phyloP scores from a whole-genome alignment of 768 basidiomycete genomes.

The Suillus subaureus region DNA sequence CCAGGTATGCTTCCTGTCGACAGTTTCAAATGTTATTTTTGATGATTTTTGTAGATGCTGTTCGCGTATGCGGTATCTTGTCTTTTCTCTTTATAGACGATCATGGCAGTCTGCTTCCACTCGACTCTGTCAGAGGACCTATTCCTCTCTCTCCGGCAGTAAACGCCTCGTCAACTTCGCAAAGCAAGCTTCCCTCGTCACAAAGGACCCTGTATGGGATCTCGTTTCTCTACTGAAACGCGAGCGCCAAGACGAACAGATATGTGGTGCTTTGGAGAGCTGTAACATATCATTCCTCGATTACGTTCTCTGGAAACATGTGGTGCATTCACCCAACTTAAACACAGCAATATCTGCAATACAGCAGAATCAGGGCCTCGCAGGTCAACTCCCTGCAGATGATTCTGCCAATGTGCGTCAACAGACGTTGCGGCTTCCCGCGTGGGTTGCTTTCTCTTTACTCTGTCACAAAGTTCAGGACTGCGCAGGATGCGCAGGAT shows the following conservation, averaged over 20 bases:
- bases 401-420: not conserved
- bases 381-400: not conserved
- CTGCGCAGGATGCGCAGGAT: conserved; percentile 45
- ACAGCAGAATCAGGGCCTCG: conserved; percentile 9
- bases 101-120: not conserved
- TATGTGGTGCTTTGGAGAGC: conserved; percentile 30
- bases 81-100: conserved; percentile 14
- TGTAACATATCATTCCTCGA: conserved; percentile 38
- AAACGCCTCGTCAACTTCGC: conserved; percentile 27
- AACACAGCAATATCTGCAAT: conserved; percentile 31
- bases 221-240: conserved; percentile 38
- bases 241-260: conserved; percentile 8
- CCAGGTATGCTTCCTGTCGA: conserved; percentile 7
- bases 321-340: conserved; percentile 38
- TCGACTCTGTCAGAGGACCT: conserved; percentile 5
- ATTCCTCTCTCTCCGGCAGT: conserved; percentile 25
- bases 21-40: conserved; percentile 3
- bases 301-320: conserved; percentile 41
- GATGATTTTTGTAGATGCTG: conserved; percentile 17
- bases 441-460: conserved; percentile 60
- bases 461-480: conserved; percentile 48
- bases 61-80: conserved; percentile 23
- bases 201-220: conserved; percentile 45
- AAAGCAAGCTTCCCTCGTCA: conserved; percentile 37
- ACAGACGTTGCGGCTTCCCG: conserved; percentile 33